Conservation (phyloP, 1,284 basidiomycete genomes). For the Moniliophthora roreri region DNA sequence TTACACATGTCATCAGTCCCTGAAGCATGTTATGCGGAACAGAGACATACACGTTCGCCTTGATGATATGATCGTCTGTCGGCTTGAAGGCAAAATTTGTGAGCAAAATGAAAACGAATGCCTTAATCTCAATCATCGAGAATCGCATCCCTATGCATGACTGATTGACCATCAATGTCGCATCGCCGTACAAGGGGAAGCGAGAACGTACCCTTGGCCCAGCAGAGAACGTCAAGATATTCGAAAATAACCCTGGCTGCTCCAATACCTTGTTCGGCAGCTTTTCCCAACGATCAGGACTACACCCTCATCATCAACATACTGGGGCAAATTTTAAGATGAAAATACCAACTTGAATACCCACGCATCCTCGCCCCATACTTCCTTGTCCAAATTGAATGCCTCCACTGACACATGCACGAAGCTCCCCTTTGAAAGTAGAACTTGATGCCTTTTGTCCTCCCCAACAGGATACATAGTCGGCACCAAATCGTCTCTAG, state of each 20-base stretch:
- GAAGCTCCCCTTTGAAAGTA: slow-evolving; percentile 64
- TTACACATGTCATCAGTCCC: too few species aligned
- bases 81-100: slow-evolving; percentile 62
- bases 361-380: slow-evolving; percentile 80
- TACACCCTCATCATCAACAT: slow-evolving; percentile 26
- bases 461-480: slow-evolving; percentile 60
- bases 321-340: neutral
- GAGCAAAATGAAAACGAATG: slow-evolving; percentile 68
- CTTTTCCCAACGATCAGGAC: slow-evolving; percentile 78
- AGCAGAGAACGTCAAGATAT: slow-evolving; percentile 73
- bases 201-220: slow-evolving; percentile 65
- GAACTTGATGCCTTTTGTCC: slow-evolving; percentile 41
- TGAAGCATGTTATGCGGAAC: neutral
- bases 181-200: slow-evolving; percentile 1
- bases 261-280: slow-evolving; percentile 60
- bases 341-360: slow-evolving; percentile 60
- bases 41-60: slow-evolving; percentile 66
- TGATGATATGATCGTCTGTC: slow-evolving; percentile 57
- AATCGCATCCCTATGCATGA: slow-evolving; percentile 79
- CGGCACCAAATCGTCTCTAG: slow-evolving; percentile 72
- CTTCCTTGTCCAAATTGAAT: slow-evolving; percentile 69
- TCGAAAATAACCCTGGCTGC: slow-evolving; percentile 69
- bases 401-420: slow-evolving; percentile 77
- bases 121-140: slow-evolving; percentile 79
- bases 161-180: slow-evolving; percentile 43